A percentile compares a stretch with the other conserved stretches of the same genome.
Conservation (phyloP, 768 basidiomycete genomes). For the Lactarius sanguifluus region DNA sequence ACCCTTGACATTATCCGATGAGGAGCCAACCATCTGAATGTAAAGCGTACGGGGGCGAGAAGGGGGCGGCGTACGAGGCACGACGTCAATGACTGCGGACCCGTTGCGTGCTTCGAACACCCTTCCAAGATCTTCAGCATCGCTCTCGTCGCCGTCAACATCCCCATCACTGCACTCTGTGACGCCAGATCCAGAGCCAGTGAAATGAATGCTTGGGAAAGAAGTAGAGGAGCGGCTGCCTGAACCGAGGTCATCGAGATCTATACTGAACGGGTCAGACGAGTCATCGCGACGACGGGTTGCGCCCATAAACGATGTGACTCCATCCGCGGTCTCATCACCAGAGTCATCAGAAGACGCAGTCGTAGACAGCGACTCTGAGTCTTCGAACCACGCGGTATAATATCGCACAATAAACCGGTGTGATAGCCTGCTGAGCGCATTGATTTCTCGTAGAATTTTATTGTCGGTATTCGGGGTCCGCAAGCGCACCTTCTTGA, state of each 20-base stretch:
- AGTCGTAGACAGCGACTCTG: slow-evolving; percentile 51
- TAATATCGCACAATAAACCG: slow-evolving; percentile 90
- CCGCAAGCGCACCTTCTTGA: slow-evolving; percentile 86
- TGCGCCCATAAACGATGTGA: slow-evolving; percentile 57
- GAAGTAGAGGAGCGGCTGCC: slow-evolving; percentile 50
- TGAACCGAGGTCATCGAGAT: slow-evolving; percentile 61
- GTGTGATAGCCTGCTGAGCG: slow-evolving; percentile 83
- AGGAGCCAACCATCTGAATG: slow-evolving; percentile 80
- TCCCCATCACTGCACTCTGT: slow-evolving; percentile 48
- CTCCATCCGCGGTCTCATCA: slow-evolving; percentile 42
- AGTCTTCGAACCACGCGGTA: slow-evolving; percentile 85
- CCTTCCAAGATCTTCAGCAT: slow-evolving; percentile 34
- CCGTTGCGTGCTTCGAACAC: slow-evolving; percentile 23
- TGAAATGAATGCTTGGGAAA: slow-evolving; percentile 87
- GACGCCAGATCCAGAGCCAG: slow-evolving; percentile 39
- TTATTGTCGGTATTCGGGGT: slow-evolving; percentile 77
- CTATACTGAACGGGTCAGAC: slow-evolving; percentile 58
- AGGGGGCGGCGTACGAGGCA: slow-evolving; percentile 21
- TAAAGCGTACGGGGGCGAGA: slow-evolving; percentile 60
- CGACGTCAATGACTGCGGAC: slow-evolving; percentile 21
- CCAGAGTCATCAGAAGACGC: slow-evolving; percentile 48
- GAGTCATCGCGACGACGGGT: slow-evolving; percentile 32
- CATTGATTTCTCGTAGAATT: slow-evolving; percentile 90
- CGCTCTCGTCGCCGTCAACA: slow-evolving; percentile 42
- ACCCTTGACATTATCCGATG: neutral